Percentiles rank a stretch among this genome's conserved stretches.
Conservation (phyloP, 768 basidiomycete genomes). For the Pleurotus pulmonarius region DNA sequence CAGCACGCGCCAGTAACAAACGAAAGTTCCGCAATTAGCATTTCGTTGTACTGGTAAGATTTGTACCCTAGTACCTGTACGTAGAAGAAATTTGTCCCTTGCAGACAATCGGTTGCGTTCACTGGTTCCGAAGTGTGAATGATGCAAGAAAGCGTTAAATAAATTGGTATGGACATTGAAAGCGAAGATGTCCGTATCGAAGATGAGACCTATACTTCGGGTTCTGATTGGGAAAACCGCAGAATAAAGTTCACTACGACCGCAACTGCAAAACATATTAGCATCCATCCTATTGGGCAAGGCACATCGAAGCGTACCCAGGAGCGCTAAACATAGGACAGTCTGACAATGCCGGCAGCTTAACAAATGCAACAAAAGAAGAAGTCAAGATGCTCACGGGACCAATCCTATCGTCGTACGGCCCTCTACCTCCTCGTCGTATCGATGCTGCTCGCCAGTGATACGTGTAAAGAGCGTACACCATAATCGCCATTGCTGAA, state of each 20-base stretch:
- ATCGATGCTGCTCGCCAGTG: slow-evolving; percentile 97
- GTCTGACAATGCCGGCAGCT: slow-evolving; percentile 45
- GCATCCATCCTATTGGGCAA: background rate
- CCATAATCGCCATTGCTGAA: slow-evolving; percentile 93
- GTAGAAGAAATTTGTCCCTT: too few relatives aligned
- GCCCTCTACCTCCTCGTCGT: slow-evolving; percentile 84
- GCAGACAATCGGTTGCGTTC: too few relatives aligned
- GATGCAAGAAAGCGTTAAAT: too few relatives aligned
- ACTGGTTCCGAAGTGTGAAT: too few relatives aligned
- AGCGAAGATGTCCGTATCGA: too few relatives aligned
- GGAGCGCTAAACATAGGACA: slow-evolving; percentile 75
- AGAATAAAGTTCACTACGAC: slow-evolving; percentile 84
- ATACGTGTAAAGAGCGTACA: slow-evolving; percentile 92
- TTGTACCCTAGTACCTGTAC: too few relatives aligned
- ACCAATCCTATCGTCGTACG: slow-evolving; percentile 94
- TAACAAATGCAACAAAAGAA: background rate
- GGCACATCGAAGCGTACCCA: slow-evolving; percentile 40
- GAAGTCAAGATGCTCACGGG: slow-evolving; percentile 60
- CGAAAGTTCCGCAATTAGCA: slow-evolving; percentile 29
- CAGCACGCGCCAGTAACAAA: slow-evolving; percentile 50
- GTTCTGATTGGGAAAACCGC: slow-evolving; percentile 55
- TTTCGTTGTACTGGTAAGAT: too few relatives aligned
- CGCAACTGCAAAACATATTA: slow-evolving; percentile 49
- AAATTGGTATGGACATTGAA: too few relatives aligned
- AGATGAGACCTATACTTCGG: background rate